Conservation (phyloP, 2,329 filamentous ascomycete genomes). For the Hypoxylon sp. region DNA sequence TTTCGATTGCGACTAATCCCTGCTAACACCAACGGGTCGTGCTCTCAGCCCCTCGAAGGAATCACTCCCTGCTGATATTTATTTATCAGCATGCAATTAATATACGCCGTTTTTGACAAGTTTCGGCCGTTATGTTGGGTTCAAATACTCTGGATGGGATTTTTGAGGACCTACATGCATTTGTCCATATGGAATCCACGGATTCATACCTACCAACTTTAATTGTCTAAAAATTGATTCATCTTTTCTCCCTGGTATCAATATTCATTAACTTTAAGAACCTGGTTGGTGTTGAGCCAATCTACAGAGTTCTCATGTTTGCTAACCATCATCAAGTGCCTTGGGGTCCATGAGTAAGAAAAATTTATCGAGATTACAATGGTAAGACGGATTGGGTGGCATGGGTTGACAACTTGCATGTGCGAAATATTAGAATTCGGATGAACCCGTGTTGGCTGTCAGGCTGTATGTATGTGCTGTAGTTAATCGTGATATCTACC, state of each 20-base stretch:
- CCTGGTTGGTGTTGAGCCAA: background rate
- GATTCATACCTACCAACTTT: background rate
- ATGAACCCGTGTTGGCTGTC: conserved; percentile 28
- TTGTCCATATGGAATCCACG: background rate
- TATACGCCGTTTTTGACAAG: conserved; percentile 23
- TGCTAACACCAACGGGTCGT: conserved; percentile 26
- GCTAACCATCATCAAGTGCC: background rate
- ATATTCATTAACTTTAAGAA: background rate
- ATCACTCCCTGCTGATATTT: conserved; percentile 27
- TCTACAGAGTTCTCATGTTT: background rate
- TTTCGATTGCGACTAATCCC: conserved; percentile 26
- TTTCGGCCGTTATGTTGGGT: background rate
- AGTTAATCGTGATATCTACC: conserved; percentile 8
- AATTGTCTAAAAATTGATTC: background rate
- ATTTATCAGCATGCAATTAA: conserved; percentile 35
- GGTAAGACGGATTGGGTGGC: conserved; percentile 34
- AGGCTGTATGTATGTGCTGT: background rate
- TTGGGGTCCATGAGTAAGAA: conserved; percentile 3
- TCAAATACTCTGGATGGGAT: background rate
- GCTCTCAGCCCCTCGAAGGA: conserved; percentile 25
- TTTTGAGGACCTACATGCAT: background rate
- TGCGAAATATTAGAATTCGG: conserved; percentile 30
- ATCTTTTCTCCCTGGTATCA: background rate
- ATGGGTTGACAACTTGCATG: conserved; percentile 38
- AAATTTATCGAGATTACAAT: conserved; percentile 42